Conservation (phyloP, 1,284 basidiomycete genomes). For the Leucoagaricus sp. region DNA sequence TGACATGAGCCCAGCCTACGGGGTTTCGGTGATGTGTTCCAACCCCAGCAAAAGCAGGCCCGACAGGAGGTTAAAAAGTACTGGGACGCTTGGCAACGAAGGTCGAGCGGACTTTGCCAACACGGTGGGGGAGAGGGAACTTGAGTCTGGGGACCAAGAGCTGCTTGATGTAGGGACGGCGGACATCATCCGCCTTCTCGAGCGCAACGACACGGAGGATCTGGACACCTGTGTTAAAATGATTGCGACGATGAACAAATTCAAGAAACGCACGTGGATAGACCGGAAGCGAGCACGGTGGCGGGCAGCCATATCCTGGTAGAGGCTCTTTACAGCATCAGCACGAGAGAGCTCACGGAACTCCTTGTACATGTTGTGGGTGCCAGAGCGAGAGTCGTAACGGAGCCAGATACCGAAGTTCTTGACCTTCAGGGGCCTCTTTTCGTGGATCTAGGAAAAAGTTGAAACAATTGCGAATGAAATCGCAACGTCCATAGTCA, state of each 20-base stretch:
- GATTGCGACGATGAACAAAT: slow-evolving; percentile 2
- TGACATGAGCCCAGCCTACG: not conserved
- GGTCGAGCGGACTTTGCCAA: slow-evolving; percentile 68
- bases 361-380: slow-evolving; percentile 98
- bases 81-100: slow-evolving; percentile 74
- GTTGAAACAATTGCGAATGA: slow-evolving; percentile 16
- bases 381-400: slow-evolving; percentile 97
- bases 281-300: slow-evolving; percentile 99
- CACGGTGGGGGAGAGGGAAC: slow-evolving; percentile 98
- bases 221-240: slow-evolving; percentile 38
- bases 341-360: slow-evolving; percentile 96
- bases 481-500: slow-evolving; percentile 37
- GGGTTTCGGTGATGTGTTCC: not conserved
- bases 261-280: slow-evolving; percentile 71
- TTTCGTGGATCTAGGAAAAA: slow-evolving; percentile 84
- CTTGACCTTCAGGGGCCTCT: slow-evolving; percentile 97
- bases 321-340: slow-evolving; percentile 95
- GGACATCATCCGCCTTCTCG: slow-evolving; percentile 90
- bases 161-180: slow-evolving; percentile 97
- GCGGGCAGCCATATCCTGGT: slow-evolving; percentile 99
- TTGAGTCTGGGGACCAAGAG: slow-evolving; percentile 88
- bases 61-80: slow-evolving; percentile 56
- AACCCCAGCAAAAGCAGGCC: not conserved
- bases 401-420: slow-evolving; percentile 99
- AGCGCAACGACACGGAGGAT: slow-evolving; percentile 94